These are phyloP conservation scores for Pseudodiploospora longispora DNA, from an alignment of 2,329 filamentous ascomycete genomes.

Conservation along the genomic window DNA sequence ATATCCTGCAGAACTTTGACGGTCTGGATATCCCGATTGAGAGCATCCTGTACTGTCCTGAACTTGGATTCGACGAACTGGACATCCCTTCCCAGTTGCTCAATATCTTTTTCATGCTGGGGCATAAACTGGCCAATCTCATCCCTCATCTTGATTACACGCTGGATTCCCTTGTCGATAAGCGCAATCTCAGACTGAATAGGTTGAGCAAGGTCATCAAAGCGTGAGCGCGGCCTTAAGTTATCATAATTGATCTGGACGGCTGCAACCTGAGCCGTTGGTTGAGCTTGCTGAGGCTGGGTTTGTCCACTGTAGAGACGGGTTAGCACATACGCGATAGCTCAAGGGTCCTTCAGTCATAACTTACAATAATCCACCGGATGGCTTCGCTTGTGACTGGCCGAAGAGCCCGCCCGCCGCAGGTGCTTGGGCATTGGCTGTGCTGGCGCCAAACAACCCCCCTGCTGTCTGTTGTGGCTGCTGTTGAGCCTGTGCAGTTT, in stretches of 20 bases:
- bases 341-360: not conserved
- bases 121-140: constrained; percentile 64
- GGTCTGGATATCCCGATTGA: constrained; percentile 51
- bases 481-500: constrained; percentile 12
- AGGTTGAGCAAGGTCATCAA: constrained; percentile 78
- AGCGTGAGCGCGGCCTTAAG: constrained; percentile 79
- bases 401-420: constrained; percentile 21
- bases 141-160: constrained; percentile 69
- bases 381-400: constrained; percentile 25
- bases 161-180: constrained; percentile 73
- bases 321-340: constrained; percentile 9
- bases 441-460: constrained; percentile 21
- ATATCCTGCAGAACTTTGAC: constrained; percentile 55
- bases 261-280: constrained; percentile 52
- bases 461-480: constrained; percentile 16
- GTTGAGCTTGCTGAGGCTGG: constrained; percentile 22
- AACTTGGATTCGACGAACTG: constrained; percentile 44
- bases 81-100: constrained; percentile 38
- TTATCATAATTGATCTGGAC: constrained; percentile 73
- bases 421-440: constrained; percentile 12
- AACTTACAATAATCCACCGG: constrained; percentile 25
- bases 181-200: constrained; percentile 70
- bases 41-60: constrained; percentile 34
- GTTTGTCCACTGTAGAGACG: constrained; percentile 18
- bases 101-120: constrained; percentile 41